Evolutionary conservation across 2,329 filamentous ascomycete species (phyloP).

Genomic region (Cladosporium sp.): DNA sequence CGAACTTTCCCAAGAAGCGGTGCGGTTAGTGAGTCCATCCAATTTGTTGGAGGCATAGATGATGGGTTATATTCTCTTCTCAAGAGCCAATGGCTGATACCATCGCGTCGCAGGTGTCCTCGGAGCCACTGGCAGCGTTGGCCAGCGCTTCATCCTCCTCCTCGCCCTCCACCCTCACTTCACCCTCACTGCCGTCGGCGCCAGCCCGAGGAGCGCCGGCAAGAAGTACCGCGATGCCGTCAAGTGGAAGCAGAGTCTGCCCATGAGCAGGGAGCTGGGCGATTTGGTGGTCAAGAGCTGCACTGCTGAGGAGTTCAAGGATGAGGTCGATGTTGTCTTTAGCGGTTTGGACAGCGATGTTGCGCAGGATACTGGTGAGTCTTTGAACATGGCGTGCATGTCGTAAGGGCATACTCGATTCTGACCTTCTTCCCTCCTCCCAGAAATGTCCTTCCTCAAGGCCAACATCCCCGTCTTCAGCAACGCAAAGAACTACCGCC

Average conservation of each 20-base stretch:
- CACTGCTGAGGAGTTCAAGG: slow-evolving; percentile 72
- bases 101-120: slow-evolving; percentile 54
- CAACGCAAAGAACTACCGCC: slow-evolving; percentile 96
- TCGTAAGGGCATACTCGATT: background rate
- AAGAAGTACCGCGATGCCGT: slow-evolving; percentile 95
- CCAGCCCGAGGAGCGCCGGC: slow-evolving; percentile 80
- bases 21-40: slow-evolving; percentile 41
- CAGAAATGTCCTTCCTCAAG: slow-evolving; percentile 86
- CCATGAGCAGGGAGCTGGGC: slow-evolving; percentile 70
- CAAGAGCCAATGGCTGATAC: slow-evolving; percentile 8
- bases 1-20: slow-evolving; percentile 47
- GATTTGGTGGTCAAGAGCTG: slow-evolving; percentile 84
- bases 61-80: too few relatives aligned
- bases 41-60: slow-evolving; percentile 40
- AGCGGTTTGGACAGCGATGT: slow-evolving; percentile 89
- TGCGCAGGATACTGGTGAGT: slow-evolving; percentile 79
- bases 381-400: background rate
- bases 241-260: slow-evolving; percentile 84
- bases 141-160: slow-evolving; percentile 90
- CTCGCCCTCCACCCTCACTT: slow-evolving; percentile 84
- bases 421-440: slow-evolving; percentile 7
- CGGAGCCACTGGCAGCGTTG: slow-evolving; percentile 88
- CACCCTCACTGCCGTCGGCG: slow-evolving; percentile 80
- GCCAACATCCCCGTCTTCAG: slow-evolving; percentile 90
- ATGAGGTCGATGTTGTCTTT: slow-evolving; percentile 84